Percentiles rank a stretch among this genome's conserved stretches.
phyloP scores from a whole-genome alignment of 345 rosid species.

The Eucalyptus dawsonii region DNA sequence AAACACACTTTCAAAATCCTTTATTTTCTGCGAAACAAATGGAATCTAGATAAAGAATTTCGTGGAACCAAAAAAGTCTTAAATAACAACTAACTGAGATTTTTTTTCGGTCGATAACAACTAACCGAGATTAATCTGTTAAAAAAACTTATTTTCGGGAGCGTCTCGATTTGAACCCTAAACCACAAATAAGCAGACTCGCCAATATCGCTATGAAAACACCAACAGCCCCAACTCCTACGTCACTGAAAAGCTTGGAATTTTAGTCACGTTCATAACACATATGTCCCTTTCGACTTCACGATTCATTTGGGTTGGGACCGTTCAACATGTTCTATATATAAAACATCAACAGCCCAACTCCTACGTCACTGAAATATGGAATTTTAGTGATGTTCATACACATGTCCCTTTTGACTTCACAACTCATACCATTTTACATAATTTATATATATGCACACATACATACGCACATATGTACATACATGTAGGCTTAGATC shows the following conservation, averaged over 20 bases:
- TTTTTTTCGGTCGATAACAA: background rate
- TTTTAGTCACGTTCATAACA: background rate
- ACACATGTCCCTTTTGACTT: background rate
- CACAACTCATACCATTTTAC: background rate
- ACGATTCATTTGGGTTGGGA: background rate
- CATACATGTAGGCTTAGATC: too few relatives aligned
- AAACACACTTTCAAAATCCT: background rate
- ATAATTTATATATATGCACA: too few relatives aligned
- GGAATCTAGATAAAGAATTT: background rate
- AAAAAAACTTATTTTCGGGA: background rate
- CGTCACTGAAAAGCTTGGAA: background rate
- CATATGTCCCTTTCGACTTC: background rate
- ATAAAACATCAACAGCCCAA: background rate
- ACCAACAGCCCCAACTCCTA: background rate
- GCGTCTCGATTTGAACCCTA: background rate
- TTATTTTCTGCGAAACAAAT: background rate
- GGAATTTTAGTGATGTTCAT: background rate
- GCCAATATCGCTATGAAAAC: background rate
- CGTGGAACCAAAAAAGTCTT: fast-evolving
- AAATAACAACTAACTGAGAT: background rate
- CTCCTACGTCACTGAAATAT: background rate
- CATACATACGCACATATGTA: too few relatives aligned
- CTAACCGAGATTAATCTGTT: background rate
- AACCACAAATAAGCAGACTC: background rate
- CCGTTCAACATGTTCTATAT: background rate